These are phyloP conservation scores for Terfezia claveryi DNA, from an alignment of 495 filamentous ascomycete genomes.

Conservation along the genomic window DNA sequence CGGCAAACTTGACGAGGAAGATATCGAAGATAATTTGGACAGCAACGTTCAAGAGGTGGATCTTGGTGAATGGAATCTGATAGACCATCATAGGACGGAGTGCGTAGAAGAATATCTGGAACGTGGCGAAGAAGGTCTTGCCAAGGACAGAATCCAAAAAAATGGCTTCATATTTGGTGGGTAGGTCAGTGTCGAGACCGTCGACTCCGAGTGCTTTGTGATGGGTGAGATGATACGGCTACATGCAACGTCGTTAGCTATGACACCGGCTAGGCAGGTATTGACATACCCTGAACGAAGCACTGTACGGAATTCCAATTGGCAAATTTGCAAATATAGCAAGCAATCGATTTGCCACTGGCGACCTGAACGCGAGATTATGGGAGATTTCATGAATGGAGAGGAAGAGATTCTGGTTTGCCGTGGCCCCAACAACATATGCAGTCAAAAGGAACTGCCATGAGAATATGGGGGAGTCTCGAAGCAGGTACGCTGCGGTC, in stretches of 20 bases:
- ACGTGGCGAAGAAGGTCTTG: constrained; percentile 98
- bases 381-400: constrained; percentile 99
- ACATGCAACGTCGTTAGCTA: neutral
- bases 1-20: constrained; percentile 32
- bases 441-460: constrained; percentile 64
- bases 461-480: constrained; percentile 58
- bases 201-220: constrained; percentile 97
- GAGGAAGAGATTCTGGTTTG: constrained; percentile 97
- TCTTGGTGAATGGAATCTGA: constrained; percentile 61
- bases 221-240: constrained; percentile 96
- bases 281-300: constrained; percentile 58
- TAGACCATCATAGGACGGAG: constrained; percentile 93
- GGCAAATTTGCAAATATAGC: constrained; percentile 89
- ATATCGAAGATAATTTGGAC: constrained; percentile 62
- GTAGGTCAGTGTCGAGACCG: constrained; percentile 88
- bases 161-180: constrained; percentile 74
- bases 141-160: constrained; percentile 90
- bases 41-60: constrained; percentile 61
- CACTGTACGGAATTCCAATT: constrained; percentile 88
- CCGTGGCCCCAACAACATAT: constrained; percentile 84
- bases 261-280: neutral
- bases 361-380: constrained; percentile 78
- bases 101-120: constrained; percentile 99
- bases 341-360: constrained; percentile 61
- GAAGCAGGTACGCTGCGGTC: constrained; percentile 55